phyloP scores from a whole-genome alignment of 345 rosid species.

The Clarkia xantiana region DNA sequence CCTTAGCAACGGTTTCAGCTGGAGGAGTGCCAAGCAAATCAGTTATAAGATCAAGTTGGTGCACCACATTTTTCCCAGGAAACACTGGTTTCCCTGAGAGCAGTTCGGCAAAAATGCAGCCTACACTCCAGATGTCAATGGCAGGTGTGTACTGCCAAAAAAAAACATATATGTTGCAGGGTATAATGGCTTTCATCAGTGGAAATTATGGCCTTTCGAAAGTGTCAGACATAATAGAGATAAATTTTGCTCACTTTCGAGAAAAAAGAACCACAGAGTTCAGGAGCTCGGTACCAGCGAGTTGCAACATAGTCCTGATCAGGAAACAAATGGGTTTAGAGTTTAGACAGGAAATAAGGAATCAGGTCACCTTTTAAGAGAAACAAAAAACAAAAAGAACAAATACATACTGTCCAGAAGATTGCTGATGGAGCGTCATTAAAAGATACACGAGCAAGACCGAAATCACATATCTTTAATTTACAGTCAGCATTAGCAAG shows the following conservation, averaged over 20 bases:
- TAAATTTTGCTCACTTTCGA: conserved; percentile 57
- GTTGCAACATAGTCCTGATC: conserved; percentile 94
- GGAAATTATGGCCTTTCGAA: too few relatives aligned
- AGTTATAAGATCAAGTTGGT: conserved; percentile 91
- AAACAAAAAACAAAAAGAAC: background rate
- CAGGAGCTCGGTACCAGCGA: conserved; percentile 99
- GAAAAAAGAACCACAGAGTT: conserved; percentile 93
- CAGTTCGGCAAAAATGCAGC: conserved; percentile 98
- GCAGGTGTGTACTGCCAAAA: conserved; percentile 79
- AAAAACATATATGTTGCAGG: background rate
- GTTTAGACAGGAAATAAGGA: background rate
- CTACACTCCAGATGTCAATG: conserved; percentile 95
- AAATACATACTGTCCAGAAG: conserved; percentile 81
- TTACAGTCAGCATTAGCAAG: conserved; percentile 97
- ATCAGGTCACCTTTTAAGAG: background rate
- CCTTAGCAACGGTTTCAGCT: conserved; percentile 61
- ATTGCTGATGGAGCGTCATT: conserved; percentile 96
- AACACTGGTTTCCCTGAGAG: conserved; percentile 84
- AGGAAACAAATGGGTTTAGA: background rate
- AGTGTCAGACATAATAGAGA: background rate
- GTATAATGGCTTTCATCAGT: background rate
- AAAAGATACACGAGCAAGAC: conserved; percentile 91
- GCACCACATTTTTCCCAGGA: conserved; percentile 96
- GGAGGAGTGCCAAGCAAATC: conserved; percentile 93
- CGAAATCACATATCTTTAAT: conserved; percentile 96